These are phyloP conservation scores for Cladosporium sp. DNA, from an alignment of 2,329 filamentous ascomycete species.

Conservation along the genomic window DNA sequence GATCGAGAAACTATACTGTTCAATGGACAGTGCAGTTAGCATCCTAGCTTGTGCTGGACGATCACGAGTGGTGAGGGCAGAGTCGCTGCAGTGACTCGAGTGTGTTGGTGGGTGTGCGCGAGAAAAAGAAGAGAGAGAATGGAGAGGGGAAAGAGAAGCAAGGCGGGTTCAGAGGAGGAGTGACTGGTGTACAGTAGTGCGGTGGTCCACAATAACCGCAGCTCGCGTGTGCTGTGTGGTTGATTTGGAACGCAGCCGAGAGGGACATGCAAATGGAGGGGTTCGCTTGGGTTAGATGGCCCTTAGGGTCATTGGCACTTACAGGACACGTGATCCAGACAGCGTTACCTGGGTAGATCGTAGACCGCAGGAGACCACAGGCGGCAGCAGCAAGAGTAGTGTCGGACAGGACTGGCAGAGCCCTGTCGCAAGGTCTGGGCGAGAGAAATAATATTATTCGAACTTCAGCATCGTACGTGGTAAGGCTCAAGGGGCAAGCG, in stretches of 20 bases:
- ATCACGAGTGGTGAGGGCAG: background rate
- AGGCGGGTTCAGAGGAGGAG: background rate
- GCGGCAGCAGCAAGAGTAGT: background rate
- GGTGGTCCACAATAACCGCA: slow-evolving; percentile 9
- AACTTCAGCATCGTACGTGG: background rate
- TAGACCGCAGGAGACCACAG: background rate
- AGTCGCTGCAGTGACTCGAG: slow-evolving; percentile 2
- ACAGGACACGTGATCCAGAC: slow-evolving; percentile 1
- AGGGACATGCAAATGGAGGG: background rate
- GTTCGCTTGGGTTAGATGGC: background rate
- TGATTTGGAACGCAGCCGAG: background rate
- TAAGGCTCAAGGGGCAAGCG: slow-evolving; percentile 1
- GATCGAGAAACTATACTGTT: slow-evolving; percentile 19
- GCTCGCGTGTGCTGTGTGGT: slow-evolving; percentile 5
- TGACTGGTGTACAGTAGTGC: background rate
- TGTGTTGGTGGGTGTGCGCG: background rate
- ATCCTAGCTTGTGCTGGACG: slow-evolving; percentile 16
- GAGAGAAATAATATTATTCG: background rate
- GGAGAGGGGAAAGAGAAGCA: background rate
- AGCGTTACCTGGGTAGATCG: background rate
- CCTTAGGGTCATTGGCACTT: background rate
- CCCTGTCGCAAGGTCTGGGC: background rate
- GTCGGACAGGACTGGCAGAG: background rate
- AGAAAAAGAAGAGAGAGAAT: background rate
- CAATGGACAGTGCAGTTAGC: slow-evolving; percentile 19